Evolutionary conservation across 1,284 basidiomycete genomes (phyloP).

Genomic region (Tylopilus sp.): DNA sequence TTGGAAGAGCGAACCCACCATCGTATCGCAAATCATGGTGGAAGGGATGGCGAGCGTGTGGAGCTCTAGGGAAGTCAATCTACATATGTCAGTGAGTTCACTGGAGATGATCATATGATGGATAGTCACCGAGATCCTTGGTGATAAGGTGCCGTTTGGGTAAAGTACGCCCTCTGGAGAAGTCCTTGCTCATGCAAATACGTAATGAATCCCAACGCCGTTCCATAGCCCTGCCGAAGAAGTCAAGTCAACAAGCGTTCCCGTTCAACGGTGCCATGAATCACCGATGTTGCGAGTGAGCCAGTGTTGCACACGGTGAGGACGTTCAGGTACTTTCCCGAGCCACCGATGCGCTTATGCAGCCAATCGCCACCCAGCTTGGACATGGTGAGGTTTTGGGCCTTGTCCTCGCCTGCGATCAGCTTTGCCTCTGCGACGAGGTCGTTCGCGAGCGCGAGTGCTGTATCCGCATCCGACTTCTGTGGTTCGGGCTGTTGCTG

Average conservation of each 20-base stretch:
- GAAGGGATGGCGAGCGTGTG: constrained; percentile 77
- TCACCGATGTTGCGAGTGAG: constrained; percentile 83
- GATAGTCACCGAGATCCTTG: constrained; percentile 69
- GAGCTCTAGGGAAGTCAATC: constrained; percentile 84
- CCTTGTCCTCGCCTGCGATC: constrained; percentile 82
- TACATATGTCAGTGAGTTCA: constrained; percentile 23
- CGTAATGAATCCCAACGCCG: constrained; percentile 90
- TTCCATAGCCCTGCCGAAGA: constrained; percentile 77
- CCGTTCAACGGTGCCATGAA: neutral
- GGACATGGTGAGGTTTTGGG: constrained; percentile 79
- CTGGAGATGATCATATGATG: neutral
- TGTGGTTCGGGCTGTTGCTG: constrained; percentile 14
- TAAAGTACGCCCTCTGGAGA: constrained; percentile 80
- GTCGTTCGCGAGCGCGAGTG: constrained; percentile 48
- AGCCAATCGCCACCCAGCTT: constrained; percentile 84
- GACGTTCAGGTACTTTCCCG: constrained; percentile 61
- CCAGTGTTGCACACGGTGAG: constrained; percentile 97
- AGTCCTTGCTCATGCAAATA: constrained; percentile 75
- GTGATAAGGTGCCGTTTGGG: constrained; percentile 91
- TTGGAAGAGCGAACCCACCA: constrained; percentile 91
- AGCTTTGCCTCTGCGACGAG: constrained; percentile 61
- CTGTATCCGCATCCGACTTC: constrained; percentile 35
- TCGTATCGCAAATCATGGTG: constrained; percentile 93
- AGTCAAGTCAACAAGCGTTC: constrained; percentile 4
- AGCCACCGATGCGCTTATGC: constrained; percentile 40